Percentiles rank a stretch among this genome's conserved stretches.
phyloP scores from a whole-genome alignment of 768 basidiomycete species.

The Kwoniella europaea region DNA sequence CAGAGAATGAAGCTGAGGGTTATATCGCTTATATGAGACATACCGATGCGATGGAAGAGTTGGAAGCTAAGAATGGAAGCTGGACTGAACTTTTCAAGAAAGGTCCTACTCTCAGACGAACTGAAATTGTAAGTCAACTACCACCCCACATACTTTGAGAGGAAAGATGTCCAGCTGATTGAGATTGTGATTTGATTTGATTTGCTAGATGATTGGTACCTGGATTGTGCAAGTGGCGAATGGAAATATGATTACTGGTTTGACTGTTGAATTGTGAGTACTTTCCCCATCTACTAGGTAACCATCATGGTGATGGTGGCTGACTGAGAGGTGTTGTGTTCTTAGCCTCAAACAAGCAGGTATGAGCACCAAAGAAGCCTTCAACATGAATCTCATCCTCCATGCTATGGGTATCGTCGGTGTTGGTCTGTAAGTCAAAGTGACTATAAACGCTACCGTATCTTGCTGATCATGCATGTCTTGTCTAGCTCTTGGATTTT shows the following conservation, averaged over 20 bases:
- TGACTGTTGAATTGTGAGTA: slow-evolving; percentile 32
- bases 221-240: slow-evolving; percentile 37
- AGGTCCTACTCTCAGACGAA: slow-evolving; percentile 43
- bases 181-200: neutral
- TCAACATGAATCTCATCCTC: slow-evolving; percentile 36
- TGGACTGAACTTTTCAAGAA: slow-evolving; percentile 40
- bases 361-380: slow-evolving; percentile 32
- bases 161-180: no score
- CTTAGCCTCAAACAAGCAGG: slow-evolving; percentile 32
- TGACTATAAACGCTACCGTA: neutral
- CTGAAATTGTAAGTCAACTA: slow-evolving; percentile 44
- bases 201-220: slow-evolving; percentile 29
- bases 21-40: slow-evolving; percentile 46
- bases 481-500: slow-evolving; percentile 25
- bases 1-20: slow-evolving; percentile 31
- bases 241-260: slow-evolving; percentile 40
- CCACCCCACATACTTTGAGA: neutral
- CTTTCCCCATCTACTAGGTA: neutral
- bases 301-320: neutral
- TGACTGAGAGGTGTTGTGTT: neutral
- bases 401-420: slow-evolving; percentile 40
- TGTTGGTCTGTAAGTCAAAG: slow-evolving; percentile 26
- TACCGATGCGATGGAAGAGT: slow-evolving; percentile 46
- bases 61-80: slow-evolving; percentile 23
- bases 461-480: neutral